Percentiles rank a stretch among this genome's conserved stretches.
Evolutionary conservation across 228 moss, liverwort and hornwort species (phyloP).

Genomic region (Sphagnum magellanicum): DNA sequence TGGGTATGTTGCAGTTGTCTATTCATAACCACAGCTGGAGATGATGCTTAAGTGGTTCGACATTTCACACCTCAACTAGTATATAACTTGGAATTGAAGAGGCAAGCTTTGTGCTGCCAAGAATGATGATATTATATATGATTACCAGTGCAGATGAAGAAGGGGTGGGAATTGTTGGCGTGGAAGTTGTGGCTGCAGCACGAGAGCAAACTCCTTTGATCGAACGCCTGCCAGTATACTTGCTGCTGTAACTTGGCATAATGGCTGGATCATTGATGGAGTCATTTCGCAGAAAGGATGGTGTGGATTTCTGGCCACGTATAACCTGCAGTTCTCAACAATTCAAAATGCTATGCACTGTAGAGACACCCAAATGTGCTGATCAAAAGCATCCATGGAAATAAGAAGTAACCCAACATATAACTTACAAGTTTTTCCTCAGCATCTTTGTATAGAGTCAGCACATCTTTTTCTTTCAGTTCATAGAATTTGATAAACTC

Average conservation of each 20-base stretch:
- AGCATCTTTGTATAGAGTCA: conserved; percentile 45
- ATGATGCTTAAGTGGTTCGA: background rate
- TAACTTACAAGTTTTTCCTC: conserved; percentile 23
- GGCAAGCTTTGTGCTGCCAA: too few relatives aligned
- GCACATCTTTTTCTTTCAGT: conserved; percentile 68
- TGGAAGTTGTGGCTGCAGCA: conserved; percentile 5
- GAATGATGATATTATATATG: too few relatives aligned
- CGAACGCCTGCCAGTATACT: conserved; percentile 16
- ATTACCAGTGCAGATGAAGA: background rate
- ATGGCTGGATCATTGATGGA: conserved; percentile 1
- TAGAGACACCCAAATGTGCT: background rate
- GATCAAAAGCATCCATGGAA: background rate
- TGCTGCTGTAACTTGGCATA: conserved; percentile 1
- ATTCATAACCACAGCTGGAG: too few relatives aligned
- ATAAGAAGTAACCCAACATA: background rate
- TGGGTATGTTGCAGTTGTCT: too few relatives aligned
- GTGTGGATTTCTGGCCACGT: conserved; percentile 26
- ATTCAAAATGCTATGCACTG: too few relatives aligned
- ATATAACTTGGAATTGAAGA: background rate
- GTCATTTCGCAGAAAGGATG: background rate
- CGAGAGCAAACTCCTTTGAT: too few relatives aligned
- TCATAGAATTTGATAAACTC: conserved; percentile 73
- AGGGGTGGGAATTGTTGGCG: background rate
- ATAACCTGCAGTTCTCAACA: conserved; percentile 22
- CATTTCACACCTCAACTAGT: background rate